These are phyloP conservation scores for Pichia sp. DNA, from an alignment of 1,139 yeast genomes.

Conservation along the genomic window DNA sequence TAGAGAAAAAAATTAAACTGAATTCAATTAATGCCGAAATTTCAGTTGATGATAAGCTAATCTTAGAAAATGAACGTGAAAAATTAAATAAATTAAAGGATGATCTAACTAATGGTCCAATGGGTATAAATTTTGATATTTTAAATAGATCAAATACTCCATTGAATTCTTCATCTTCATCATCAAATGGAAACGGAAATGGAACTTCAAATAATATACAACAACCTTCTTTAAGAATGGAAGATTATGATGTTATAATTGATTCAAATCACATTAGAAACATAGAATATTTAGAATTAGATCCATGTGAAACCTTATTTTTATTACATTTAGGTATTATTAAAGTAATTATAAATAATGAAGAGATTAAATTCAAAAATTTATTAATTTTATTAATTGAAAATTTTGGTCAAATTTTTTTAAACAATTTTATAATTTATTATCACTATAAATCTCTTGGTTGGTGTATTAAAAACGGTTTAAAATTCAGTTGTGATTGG, in stretches of 20 bases:
- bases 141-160: constrained; percentile 7
- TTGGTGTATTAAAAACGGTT: constrained; percentile 91
- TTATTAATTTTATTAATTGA: constrained; percentile 32
- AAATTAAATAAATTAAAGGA: constrained; percentile 24
- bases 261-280: constrained; percentile 34
- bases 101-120: constrained; percentile 14
- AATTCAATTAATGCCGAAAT: constrained; percentile 13
- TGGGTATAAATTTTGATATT: constrained; percentile 8
- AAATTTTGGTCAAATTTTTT: constrained; percentile 30
- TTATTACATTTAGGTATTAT: constrained; percentile 34
- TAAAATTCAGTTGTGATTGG: constrained; percentile 84
- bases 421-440: constrained; percentile 62
- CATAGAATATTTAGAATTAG: constrained; percentile 66
- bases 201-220: neutral
- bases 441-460: constrained; percentile 86
- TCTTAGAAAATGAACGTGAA: constrained; percentile 31
- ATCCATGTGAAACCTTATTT: constrained; percentile 72
- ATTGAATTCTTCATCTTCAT: neutral
- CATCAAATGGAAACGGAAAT: neutral
- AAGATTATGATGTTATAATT: constrained; percentile 38
- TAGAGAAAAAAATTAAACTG: constrained; percentile 24
- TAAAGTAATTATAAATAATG: constrained; percentile 19
- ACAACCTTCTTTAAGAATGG: constrained; percentile 29
- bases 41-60: constrained; percentile 15
- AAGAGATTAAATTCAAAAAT: constrained; percentile 1